Percentiles rank a stretch among this genome's conserved stretches.
phyloP scores from a whole-genome alignment of 2,329 filamentous ascomycete species.

The Dothistroma pini region DNA sequence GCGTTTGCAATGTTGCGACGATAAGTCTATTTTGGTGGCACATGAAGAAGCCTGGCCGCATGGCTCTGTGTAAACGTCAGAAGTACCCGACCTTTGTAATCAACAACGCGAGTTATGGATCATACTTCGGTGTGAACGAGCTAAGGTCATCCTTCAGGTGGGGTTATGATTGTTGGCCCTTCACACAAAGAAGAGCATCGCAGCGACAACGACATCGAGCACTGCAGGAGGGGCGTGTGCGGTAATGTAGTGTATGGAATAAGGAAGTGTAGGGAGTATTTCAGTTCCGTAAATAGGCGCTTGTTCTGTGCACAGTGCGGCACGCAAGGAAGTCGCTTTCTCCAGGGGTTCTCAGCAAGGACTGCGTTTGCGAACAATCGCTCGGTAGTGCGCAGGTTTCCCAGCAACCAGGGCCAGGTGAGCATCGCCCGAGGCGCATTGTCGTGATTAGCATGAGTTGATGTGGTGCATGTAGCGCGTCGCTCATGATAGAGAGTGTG shows the following conservation, averaged over 20 bases:
- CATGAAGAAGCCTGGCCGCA: neutral
- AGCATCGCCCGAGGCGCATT: neutral
- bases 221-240: neutral
- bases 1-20: neutral
- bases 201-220: neutral
- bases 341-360: neutral
- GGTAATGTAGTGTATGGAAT: neutral
- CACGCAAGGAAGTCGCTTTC: neutral
- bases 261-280: neutral
- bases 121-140: neutral
- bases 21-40: neutral
- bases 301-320: neutral
- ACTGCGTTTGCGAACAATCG: neutral
- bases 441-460: neutral
- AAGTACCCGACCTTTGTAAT: neutral
- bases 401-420: neutral
- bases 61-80: constrained; percentile 2
- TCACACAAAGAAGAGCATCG: neutral
- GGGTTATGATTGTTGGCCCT: constrained; percentile 4
- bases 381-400: neutral
- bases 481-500: neutral
- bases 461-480: neutral
- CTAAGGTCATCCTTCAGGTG: neutral
- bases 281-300: neutral
- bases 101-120: neutral